Evolutionary conservation across 2,329 filamentous ascomycete species (phyloP), one percentile per base, ranked within the genome.

Genomic region (Trematosphaeria pertusa): DNA sequence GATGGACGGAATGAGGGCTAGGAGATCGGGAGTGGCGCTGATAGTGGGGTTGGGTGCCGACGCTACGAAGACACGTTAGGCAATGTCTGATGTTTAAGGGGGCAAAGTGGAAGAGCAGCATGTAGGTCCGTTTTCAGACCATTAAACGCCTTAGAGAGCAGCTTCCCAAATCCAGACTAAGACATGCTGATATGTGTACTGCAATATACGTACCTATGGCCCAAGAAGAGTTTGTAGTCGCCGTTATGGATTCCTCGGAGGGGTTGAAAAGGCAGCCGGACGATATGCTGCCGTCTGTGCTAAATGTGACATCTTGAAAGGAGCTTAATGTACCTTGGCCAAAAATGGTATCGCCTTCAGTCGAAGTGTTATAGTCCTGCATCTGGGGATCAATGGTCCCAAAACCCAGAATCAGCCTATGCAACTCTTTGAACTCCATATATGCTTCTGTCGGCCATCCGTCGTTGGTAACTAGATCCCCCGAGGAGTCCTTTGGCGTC

Each of bases 381-480:
- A 87, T 80, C 44, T 86, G 81, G 2, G 81, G 69, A 61, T 85
- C 84, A 4, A 87, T 64, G 0, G 63, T 71, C 1, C 84, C 84
- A 61, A 81, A 84, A 28, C 78, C 76, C 7, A 81, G 64, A 2
- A 87, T 59, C 2, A 87, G 56, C 22, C 85, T 75, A 53, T 78
- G 78, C n/a, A 75, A 74, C 36, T 76, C 71, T 2, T 74, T 72
- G 34, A 86, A 75, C 54, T 84, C 81, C 24, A 86, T 67, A 54
- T 78, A 84, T 15, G 77, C 75, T 54, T 83, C 79, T n/a, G 78
- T 80, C 0, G 85, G 85, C 85, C 85, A 88, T 9, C 85, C 85
- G 66, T 85, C 76, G 1, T 74, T 61, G 0, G 84, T 86, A 15
- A 74, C 75, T 2, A 62, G 33, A 6, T 67, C 72, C 14, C 74